Base-by-base conservation (phyloP, 148 eudicot species). In the Silene uniflora region DNA sequence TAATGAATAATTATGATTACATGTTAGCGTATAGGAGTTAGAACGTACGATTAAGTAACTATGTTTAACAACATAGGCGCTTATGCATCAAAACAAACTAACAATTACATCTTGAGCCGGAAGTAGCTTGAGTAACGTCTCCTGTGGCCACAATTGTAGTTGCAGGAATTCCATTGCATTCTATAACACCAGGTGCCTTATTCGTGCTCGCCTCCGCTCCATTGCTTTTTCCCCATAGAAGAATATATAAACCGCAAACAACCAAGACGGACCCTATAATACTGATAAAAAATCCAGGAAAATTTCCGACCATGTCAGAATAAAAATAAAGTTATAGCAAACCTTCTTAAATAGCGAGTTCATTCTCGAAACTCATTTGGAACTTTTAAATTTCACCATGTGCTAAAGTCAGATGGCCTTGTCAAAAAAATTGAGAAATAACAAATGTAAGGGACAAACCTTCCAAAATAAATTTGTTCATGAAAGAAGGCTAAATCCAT, bases 381-480 rank as follows among this genome's bases (percentile, higher is more conserved):
- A n/a, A n/a, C n/a, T n/a, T n/a, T n/a, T n/a, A n/a, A n/a, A n/a
- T n/a, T n/a, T n/a, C n/a, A n/a, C n/a, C n/a, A n/a, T n/a, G n/a
- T n/a, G n/a, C n/a, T n/a, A n/a, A n/a, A n/a, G n/a, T n/a, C 4
- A 5, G 39, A 35, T 35, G 39, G 39, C 39, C 39, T 35, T 35
- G 39, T 35, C 39, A 35, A 35, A 35, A 35, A 35, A n/a, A n/a
- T n/a, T n/a, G n/a, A n/a, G n/a, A 8, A 49, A 49, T 44, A 21
- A 10, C 32, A 27, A 17, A 8, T 42, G 52, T 12, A 69, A n/a
- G 27, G 44, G 0, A 44, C 81, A 23, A 7, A 88, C 90, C 95
- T 88, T 83, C 95, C 95, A 3, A 88, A 83, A 73, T 87, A 86
- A 60, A 90, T 81, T 65, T 84, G 88, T 79, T 90, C 92, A 76